phyloP scores from a whole-genome alignment of 2,329 filamentous ascomycete species.

The Sclerotinia borealis region DNA sequence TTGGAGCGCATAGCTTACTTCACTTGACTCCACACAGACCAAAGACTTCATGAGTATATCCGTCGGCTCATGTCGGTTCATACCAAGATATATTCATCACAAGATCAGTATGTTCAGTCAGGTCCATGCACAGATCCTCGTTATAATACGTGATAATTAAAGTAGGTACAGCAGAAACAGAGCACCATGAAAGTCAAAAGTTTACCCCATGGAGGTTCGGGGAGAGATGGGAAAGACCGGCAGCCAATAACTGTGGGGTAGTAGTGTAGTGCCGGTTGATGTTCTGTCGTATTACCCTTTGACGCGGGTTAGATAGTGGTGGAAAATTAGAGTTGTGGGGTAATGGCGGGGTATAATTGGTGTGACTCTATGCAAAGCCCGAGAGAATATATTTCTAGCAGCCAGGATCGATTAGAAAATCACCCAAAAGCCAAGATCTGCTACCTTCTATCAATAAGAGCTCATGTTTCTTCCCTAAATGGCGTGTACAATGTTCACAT shows the following conservation, averaged over 20 bases:
- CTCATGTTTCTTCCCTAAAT: neutral
- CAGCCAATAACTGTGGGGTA: neutral
- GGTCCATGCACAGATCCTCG: neutral
- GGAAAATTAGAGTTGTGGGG: neutral
- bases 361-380: neutral
- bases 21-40: neutral
- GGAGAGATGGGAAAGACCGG: neutral
- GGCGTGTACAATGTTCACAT: neutral
- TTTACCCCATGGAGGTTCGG: neutral
- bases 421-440: neutral
- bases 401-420: neutral
- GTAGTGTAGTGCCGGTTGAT: neutral
- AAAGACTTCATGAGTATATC: neutral
- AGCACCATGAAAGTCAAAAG: neutral
- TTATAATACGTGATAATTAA: neutral
- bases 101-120: neutral
- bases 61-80: neutral
- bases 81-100: neutral
- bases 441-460: neutral
- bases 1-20: conserved; percentile 6
- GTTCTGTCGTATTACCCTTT: neutral
- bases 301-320: neutral
- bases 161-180: neutral
- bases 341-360: neutral
- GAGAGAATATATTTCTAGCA: neutral